phyloP scores from a whole-genome alignment of 148 eudicot genomes.

The Dysphania ambrosioides region DNA sequence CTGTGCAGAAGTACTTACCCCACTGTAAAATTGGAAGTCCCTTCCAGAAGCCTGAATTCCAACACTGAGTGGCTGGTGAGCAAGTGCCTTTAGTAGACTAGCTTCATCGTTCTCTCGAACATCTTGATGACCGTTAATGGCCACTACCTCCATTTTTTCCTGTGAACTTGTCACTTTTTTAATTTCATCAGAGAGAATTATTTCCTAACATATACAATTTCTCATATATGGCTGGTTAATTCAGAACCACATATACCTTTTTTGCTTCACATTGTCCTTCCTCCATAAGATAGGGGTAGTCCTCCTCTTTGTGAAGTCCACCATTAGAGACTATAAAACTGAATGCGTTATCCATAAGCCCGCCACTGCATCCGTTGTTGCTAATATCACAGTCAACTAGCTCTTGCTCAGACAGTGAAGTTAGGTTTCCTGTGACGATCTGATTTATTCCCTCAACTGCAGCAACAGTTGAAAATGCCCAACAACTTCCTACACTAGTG shows the following conservation, averaged over 20 bases:
- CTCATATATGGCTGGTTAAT: too few species aligned
- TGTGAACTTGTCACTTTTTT: constrained; percentile 12
- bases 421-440: constrained; percentile 52
- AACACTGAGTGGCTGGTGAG: constrained; percentile 55
- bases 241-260: too few species aligned
- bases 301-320: constrained; percentile 53
- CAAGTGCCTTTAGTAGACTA: constrained; percentile 49
- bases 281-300: constrained; percentile 53
- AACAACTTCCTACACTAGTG: constrained; percentile 51
- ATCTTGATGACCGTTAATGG: constrained; percentile 53
- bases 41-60: constrained; percentile 49
- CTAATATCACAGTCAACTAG: constrained; percentile 53
- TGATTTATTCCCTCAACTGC: constrained; percentile 64
- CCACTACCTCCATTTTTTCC: constrained; percentile 40
- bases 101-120: constrained; percentile 49
- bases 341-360: constrained; percentile 60
- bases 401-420: constrained; percentile 55
- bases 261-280: constrained; percentile 51
- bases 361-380: constrained; percentile 54
- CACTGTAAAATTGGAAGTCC: constrained; percentile 54
- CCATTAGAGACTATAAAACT: constrained; percentile 41
- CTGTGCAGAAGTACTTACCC: constrained; percentile 32
- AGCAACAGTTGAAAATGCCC: constrained; percentile 69
- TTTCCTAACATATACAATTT: neutral
- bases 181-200: neutral